A percentile compares a stretch with the other conserved stretches of the same genome.
These are phyloP conservation scores for Pelargonium citronellum DNA, from an alignment of 441 rosid genomes.

Conservation along the genomic window DNA sequence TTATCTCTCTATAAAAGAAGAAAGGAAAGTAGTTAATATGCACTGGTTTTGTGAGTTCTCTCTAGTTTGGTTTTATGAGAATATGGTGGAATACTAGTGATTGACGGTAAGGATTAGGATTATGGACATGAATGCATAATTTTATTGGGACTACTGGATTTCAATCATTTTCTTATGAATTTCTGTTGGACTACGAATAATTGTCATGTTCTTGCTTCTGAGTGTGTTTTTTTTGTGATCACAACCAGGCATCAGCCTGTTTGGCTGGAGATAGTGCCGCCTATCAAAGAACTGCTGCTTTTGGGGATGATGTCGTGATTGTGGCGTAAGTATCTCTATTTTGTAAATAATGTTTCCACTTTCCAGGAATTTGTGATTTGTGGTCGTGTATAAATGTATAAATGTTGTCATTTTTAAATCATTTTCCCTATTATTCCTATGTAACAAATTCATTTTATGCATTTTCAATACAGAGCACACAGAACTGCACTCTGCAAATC, in stretches of 20 bases:
- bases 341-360: not conserved
- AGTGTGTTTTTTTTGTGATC: not conserved
- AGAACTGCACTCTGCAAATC: slow-evolving; percentile 86
- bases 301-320: slow-evolving; percentile 61
- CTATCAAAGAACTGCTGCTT: slow-evolving; percentile 47
- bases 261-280: slow-evolving; percentile 39
- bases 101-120: not conserved
- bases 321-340: slow-evolving; percentile 49
- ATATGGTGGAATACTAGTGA: not conserved
- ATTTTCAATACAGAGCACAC: slow-evolving; percentile 47
- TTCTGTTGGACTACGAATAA: not conserved
- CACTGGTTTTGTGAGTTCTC: no score
- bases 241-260: slow-evolving; percentile 50
- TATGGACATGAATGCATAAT: not conserved
- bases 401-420: not conserved
- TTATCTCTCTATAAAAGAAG: no score
- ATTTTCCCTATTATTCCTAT: not conserved
- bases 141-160: not conserved
- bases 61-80: no score
- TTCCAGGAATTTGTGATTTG: not conserved
- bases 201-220: not conserved
- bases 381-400: not conserved
- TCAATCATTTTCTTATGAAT: not conserved
- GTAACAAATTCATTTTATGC: not conserved
- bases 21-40: no score